A percentile compares a stretch with the other conserved stretches of the same genome.
Conservation (phyloP, 1,284 basidiomycete species). For the Pholiota adiposa region DNA sequence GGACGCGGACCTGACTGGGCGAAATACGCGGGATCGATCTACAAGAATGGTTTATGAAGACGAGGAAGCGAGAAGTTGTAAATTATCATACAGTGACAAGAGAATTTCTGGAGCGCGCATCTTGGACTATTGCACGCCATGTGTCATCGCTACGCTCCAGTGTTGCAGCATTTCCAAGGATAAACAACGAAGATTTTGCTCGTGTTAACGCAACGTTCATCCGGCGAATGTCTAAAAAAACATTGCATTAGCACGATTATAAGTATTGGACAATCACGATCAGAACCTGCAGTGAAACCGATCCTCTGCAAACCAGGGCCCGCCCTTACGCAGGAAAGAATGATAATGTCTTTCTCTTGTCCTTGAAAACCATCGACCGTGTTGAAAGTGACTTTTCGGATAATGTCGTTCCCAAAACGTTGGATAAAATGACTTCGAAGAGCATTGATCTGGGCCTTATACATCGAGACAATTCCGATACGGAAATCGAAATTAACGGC, state of each 20-base stretch:
- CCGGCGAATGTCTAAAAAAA: slow-evolving; percentile 72
- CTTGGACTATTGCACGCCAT: slow-evolving; percentile 80
- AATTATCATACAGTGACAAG: slow-evolving; percentile 54
- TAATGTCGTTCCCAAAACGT: slow-evolving; percentile 76
- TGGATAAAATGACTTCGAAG: slow-evolving; percentile 74
- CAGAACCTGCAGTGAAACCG: slow-evolving; percentile 90
- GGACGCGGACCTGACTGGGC: slow-evolving; percentile 1
- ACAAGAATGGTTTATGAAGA: slow-evolving; percentile 25
- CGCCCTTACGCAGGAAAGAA: slow-evolving; percentile 91
- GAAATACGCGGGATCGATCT: slow-evolving; percentile 18
- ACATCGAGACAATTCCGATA: slow-evolving; percentile 95
- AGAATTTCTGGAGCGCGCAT: slow-evolving; percentile 66
- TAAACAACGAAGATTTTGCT: slow-evolving; percentile 92
- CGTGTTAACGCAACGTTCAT: slow-evolving; percentile 99
- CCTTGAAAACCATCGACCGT: slow-evolving; percentile 99
- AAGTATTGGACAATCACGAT: slow-evolving; percentile 32
- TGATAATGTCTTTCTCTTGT: slow-evolving; percentile 97
- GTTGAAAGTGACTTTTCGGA: slow-evolving; percentile 88
- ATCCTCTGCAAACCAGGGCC: slow-evolving; percentile 81
- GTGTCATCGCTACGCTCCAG: slow-evolving; percentile 82
- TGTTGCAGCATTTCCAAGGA: slow-evolving; percentile 90
- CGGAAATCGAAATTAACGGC: slow-evolving; percentile 73
- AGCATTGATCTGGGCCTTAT: slow-evolving; percentile 88
- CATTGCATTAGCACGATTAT: not conserved
- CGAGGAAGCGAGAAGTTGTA: not conserved